A percentile compares a stretch with the other conserved stretches of the same genome.
Conservation (phyloP, 2,329 filamentous ascomycete genomes). For the Botrytis fabae region DNA sequence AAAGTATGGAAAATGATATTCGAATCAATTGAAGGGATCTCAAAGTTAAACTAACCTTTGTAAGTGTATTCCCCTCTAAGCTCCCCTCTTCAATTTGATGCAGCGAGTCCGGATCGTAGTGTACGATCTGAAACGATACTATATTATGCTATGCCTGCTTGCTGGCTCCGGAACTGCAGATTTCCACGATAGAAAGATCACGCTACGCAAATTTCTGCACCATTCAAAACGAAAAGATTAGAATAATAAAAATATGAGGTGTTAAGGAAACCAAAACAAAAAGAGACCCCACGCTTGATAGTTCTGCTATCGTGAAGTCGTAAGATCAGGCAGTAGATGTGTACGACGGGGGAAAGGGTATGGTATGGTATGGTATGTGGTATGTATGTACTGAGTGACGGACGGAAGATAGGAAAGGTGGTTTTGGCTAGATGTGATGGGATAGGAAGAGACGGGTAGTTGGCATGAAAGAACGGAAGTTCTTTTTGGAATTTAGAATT, state of each 20-base stretch:
- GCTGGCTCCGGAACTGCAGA: constrained; percentile 12
- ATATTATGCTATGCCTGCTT: constrained; percentile 12
- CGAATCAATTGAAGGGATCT: constrained; percentile 12
- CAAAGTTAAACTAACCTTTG: constrained; percentile 18
- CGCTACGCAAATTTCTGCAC: constrained; percentile 19
- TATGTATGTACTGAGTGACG: constrained; percentile 8
- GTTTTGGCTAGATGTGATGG: constrained; percentile 13
- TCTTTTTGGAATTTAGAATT: neutral
- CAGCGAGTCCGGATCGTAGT: constrained; percentile 12
- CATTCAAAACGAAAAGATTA: constrained; percentile 15
- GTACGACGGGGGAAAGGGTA: neutral
- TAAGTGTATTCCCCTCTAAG: constrained; percentile 17
- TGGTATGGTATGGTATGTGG: neutral
- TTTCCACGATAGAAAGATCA: constrained; percentile 18
- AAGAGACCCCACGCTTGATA: neutral
- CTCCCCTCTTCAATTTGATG: constrained; percentile 12
- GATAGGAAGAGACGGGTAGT: constrained; percentile 13
- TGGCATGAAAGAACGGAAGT: constrained; percentile 9
- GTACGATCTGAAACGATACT: neutral
- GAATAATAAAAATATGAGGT: neutral
- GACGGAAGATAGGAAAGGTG: constrained; percentile 9
- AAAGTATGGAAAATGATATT: constrained; percentile 10
- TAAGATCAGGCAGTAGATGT: constrained; percentile 5
- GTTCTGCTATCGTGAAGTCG: constrained; percentile 9
- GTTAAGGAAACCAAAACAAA: neutral